Conservation (phyloP, 306 rosid species). For the Vigna radiata region DNA sequence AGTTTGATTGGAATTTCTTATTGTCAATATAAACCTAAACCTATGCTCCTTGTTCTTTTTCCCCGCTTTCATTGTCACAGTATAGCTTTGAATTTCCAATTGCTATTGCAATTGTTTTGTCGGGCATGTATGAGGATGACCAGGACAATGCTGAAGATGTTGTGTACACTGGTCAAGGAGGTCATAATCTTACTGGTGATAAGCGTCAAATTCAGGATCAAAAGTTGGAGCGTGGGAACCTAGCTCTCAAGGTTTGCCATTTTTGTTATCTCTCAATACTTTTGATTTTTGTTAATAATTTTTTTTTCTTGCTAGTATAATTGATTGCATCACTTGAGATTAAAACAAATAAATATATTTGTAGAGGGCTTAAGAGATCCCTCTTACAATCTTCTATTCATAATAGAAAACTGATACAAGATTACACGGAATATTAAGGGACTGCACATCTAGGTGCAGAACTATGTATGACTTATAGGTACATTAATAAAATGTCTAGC, state of each 20-base stretch:
- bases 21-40: conserved; percentile 6
- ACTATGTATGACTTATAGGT: too few species aligned
- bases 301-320: not conserved
- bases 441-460: too few species aligned
- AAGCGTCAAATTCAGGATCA: conserved; percentile 87
- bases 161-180: conserved; percentile 98
- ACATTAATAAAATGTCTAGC: too few species aligned
- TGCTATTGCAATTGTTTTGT: conserved; percentile 89
- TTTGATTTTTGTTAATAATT: not conserved
- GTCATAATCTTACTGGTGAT: conserved; percentile 84
- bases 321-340: not conserved
- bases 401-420: too few species aligned
- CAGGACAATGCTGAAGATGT: conserved; percentile 93
- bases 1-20: not conserved
- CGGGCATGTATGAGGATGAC: conserved; percentile 98
- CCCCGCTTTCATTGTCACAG: conserved; percentile 51
- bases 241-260: conserved; percentile 86
- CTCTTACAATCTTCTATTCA: too few species aligned
- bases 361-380: too few species aligned
- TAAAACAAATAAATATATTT: too few species aligned
- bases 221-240: conserved; percentile 77
- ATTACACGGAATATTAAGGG: too few species aligned
- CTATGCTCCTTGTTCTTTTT: not conserved
- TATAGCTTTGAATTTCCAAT: conserved; percentile 65
- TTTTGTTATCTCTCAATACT: conserved; percentile 4